Evolutionary conservation across 2,329 filamentous ascomycete species (phyloP), one percentile per base, ranked within the genome.

Genomic region (Verticillium nubilum): DNA sequence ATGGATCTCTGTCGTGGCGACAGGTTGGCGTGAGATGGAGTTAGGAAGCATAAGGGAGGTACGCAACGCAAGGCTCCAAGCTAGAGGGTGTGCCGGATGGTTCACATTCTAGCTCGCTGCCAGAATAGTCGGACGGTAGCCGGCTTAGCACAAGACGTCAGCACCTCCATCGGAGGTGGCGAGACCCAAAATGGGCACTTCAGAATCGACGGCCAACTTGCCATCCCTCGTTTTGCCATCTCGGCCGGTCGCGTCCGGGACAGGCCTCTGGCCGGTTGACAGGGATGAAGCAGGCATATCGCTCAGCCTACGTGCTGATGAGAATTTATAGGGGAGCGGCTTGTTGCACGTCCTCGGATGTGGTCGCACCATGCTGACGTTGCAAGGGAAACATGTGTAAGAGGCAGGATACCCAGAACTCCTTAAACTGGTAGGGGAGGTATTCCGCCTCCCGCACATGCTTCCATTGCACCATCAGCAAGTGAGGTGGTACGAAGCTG

Each of bases 101-200:
- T 47, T 23, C 42, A 13, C 42, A 19, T 47, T 47, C 42, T 47
- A 47, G 42, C 42, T 47, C n/a, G 19, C 12, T 25, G 19, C 42
- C 42, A 13, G 9, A 47, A 23, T 25, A n/a, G 42, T 25, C 6
- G 19, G 19, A 47, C n/a, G 42, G 19, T 17, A 17, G 33, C n/a
- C 33, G 15, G 33, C 33, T 17, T 17, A 19, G 42, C 42, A 25
- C n/a, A 9, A 23, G 42, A 25, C n/a, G 42, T 23, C 42, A 25
- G 12, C 47, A 17, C n/a, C 25, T 52, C 56, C 26, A 56, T 57
- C 42, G 31, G 35, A 50, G 42, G 63, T 62, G 56, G 63, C 55
- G 57, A 63, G 58, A 56, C 58, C 54, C 50, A 59, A 60, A 59
- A 47, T 59, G 56, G 33, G 52, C n/a, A n/a, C n/a, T n/a, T n/a